Evolutionary conservation across 1,284 basidiomycete species (phyloP).

Genomic region (Austroboletus novae-zelandiae): DNA sequence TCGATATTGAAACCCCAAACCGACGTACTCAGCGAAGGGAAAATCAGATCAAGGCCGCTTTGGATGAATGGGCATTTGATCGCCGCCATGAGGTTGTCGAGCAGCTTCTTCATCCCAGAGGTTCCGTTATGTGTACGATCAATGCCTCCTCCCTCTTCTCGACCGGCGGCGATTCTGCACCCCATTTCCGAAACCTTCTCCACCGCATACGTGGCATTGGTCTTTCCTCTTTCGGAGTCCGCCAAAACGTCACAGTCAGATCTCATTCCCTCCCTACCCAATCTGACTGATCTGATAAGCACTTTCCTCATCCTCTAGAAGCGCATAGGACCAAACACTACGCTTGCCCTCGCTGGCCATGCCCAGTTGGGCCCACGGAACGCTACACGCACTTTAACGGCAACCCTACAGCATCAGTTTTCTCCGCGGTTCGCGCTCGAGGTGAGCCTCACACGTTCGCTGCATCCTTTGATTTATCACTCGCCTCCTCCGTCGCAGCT

Average conservation of each 20-base stretch:
- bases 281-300: slow-evolving; percentile 24
- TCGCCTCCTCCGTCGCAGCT: slow-evolving; percentile 21
- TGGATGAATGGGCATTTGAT: slow-evolving; percentile 42
- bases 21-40: slow-evolving; percentile 22
- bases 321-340: slow-evolving; percentile 39
- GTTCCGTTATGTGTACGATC: slow-evolving; percentile 43
- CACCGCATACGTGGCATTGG: slow-evolving; percentile 37
- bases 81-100: slow-evolving; percentile 45
- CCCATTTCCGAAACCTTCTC: slow-evolving; percentile 24
- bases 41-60: slow-evolving; percentile 45
- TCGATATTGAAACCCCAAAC: slow-evolving; percentile 14
- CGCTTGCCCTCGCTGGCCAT: slow-evolving; percentile 33
- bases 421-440: slow-evolving; percentile 52
- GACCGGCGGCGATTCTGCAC: slow-evolving; percentile 23
- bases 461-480: slow-evolving; percentile 21
- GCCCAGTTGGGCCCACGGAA: slow-evolving; percentile 28
- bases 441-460: slow-evolving; percentile 34
- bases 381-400: slow-evolving; percentile 45
- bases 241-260: slow-evolving; percentile 42
- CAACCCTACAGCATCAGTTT: slow-evolving; percentile 63
- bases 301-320: slow-evolving; percentile 32
- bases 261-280: slow-evolving; percentile 9
- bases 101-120: slow-evolving; percentile 47
- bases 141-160: slow-evolving; percentile 50
- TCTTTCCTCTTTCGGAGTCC: slow-evolving; percentile 34